Conservation (phyloP, 495 filamentous ascomycete genomes). For the Massariosphaeria phaeospora region DNA sequence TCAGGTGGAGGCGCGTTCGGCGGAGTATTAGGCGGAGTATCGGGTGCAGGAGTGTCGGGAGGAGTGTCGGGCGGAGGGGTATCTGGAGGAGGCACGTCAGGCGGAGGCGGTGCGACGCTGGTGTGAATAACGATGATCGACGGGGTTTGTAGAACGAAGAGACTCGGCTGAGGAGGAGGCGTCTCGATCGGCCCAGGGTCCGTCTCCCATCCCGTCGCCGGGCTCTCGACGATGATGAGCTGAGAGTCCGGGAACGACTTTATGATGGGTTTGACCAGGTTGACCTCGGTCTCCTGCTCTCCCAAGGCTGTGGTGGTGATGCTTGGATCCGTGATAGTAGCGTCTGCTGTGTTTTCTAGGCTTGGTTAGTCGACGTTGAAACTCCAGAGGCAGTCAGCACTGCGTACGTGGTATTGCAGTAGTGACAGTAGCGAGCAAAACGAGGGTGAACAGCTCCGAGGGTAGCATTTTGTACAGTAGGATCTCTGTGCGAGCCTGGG, state of each 20-base stretch:
- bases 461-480: constrained; percentile 17
- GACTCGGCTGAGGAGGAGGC: background rate
- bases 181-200: background rate
- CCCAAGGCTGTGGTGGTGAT: background rate
- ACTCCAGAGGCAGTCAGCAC: background rate
- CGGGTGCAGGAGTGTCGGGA: too few relatives aligned
- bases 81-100: background rate
- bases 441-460: constrained; percentile 12
- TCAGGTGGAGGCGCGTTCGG: too few relatives aligned
- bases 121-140: constrained; percentile 7
- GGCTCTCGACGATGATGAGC: background rate
- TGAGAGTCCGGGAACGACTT: background rate
- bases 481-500: too few relatives aligned
- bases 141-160: background rate
- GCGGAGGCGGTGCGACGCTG: background rate
- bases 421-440: constrained; percentile 4
- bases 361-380: background rate
- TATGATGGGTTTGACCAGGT: background rate
- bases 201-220: background rate
- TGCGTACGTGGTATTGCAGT: constrained; percentile 2
- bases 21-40: too few relatives aligned
- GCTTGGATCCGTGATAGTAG: background rate
- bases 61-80: background rate
- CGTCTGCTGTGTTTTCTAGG: background rate
- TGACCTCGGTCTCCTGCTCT: background rate